A percentile compares a stretch with the other conserved stretches of the same genome.
Conservation (phyloP, 306 rosid genomes). For the Lablab purpureus region DNA sequence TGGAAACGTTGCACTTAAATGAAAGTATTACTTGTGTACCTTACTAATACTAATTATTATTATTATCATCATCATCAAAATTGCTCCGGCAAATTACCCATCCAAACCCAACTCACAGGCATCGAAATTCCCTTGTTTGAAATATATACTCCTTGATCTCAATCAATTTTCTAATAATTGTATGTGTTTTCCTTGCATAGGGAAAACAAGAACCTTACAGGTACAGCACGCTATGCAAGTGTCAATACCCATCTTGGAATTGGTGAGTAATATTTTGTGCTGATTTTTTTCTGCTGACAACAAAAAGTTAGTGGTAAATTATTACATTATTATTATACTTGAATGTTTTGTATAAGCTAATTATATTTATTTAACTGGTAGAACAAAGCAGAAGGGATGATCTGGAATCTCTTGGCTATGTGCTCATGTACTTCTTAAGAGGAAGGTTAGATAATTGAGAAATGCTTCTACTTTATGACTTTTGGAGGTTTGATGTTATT, state of each 20-base stretch:
- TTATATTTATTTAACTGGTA: constrained; percentile 52
- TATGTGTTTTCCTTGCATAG: constrained; percentile 50
- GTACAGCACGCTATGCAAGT: constrained; percentile 99
- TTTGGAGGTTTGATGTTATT: constrained; percentile 34
- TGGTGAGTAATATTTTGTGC: constrained; percentile 69
- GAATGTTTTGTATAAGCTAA: constrained; percentile 40
- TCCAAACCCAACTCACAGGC: background rate
- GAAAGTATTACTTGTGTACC: background rate
- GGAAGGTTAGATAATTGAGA: constrained; percentile 78
- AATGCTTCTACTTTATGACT: constrained; percentile 36
- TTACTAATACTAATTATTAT: background rate
- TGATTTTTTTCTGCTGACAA: constrained; percentile 24
- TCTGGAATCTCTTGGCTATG: constrained; percentile 99
- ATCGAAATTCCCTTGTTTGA: constrained; percentile 23
- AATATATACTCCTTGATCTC: constrained; percentile 13
- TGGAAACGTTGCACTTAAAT: constrained; percentile 16
- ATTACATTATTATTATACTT: constrained; percentile 6
- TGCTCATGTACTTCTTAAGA: constrained; percentile 94
- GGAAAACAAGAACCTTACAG: constrained; percentile 99
- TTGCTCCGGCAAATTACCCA: constrained; percentile 2
- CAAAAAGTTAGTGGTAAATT: constrained; percentile 22
- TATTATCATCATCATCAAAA: background rate
- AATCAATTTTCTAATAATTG: background rate
- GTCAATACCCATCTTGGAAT: constrained; percentile 99
- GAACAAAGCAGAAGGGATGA: constrained; percentile 99